Base-by-base conservation (phyloP, 2,329 filamentous ascomycete genomes). In the Metarhizium guizhouense region DNA sequence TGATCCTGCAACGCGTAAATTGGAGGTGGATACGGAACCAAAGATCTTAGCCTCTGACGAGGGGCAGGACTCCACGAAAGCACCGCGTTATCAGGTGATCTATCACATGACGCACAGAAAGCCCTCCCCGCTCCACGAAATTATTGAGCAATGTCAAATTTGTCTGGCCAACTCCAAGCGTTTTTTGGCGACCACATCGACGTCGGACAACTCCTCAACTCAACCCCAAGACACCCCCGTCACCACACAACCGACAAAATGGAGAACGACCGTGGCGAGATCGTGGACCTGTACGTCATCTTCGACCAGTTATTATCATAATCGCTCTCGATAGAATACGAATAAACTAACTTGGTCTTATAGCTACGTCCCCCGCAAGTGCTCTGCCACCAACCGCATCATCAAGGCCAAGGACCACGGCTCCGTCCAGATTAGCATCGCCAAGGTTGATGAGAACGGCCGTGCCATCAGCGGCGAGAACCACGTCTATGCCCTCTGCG, bases 361-460 rank as follows among this genome's bases (percentile, higher is more conserved):
- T 73, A 95, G 90, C 76, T 95, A 95, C 86, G 89, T 96, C 83
- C 91, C 91, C 76, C 90, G 93, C 84, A 97, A 96, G 84, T 97
- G 93, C 89, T 90, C 85, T 77, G 92, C 92, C 70, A 96, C 93
- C 77, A 95, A 95, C 90, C 90, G 94, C 81, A 96, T 97, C 84
- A 97, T 99, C 87, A 96, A 96, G 84, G 91, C 94, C 83, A 96
- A 97, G 83, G 94, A 99, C 81, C 94, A 99, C 85, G 93, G 90
- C 70, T 95, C 90, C 62, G 94, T 97, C 69, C 94, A 99, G 80
- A 90, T 99, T 78, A 90, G 87, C 69, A 82, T 99, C 74, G 93
- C 87, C 77, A 97, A 96, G 83, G 94, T 99, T 70, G 93, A 97
- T 78, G 94, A 99, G 87, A 95, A 92, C 81, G 94, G 94, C 75